Base-by-base conservation (phyloP, 805 yeast genomes). In the Candida ulmi region DNA sequence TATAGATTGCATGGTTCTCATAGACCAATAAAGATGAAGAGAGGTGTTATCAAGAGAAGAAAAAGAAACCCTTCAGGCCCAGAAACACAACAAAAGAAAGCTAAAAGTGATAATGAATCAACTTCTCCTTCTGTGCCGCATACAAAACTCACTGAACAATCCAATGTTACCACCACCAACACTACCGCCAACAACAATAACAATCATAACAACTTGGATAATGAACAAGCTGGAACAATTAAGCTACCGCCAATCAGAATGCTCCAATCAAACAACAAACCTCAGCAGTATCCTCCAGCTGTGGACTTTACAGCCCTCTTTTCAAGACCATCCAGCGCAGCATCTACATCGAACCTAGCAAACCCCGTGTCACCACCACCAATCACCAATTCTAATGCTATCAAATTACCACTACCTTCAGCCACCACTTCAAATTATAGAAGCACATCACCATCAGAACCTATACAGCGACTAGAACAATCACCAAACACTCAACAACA, bases 11-110 rank as follows among this genome's bases (percentile, higher is more conserved):
- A 85, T 54, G 90, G 91, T 1, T 67, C 68, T 30, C 88, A 83
- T 51, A 68, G 95, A 36, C 95, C 95, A 2, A 79, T 78, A 15
- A 76, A 76, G 42, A 73, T 85, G 83, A 83, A 83, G 51, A 73
- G 81, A 49, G 69, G 72, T 40, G 78, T 85, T 32, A 85, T 86
- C 46, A 84, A 83, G 58, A 71, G 95, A 50, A 68, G 95, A 41
- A 81, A 78, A 47, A 69, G 93, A 50, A 53, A 39, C 13, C 41
- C 46, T 32, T 13, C 30, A 11, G 24, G 23, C 8, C 21, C 23
- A 2, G 17, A 13, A 21, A 27, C 25, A 5, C 36, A 19, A 11
- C 31, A 41, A 37, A 41, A 41, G 29, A 25, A 43, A 9, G 35
- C 24, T 17, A 30, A 24, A 16, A 34, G 27, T 16, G 15, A 26